Base-by-base conservation (phyloP, 2,329 filamentous ascomycete genomes). In the Exophiala alcalophila region DNA sequence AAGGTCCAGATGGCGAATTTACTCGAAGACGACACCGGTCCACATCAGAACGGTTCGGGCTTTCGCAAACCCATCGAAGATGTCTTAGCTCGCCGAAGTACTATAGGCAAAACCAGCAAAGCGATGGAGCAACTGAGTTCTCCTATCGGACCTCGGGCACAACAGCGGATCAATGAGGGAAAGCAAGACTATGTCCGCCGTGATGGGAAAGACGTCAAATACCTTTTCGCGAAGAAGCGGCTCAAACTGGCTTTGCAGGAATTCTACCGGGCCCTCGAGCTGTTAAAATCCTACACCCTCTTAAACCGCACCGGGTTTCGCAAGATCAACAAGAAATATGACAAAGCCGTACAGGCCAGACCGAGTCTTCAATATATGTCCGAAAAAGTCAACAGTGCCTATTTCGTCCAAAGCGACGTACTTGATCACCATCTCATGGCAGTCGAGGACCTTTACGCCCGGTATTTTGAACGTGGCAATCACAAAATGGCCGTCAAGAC, bases 271-370 rank as follows among this genome's bases (percentile, higher is more conserved):
- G 84, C 86, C 1, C 73, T 98, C 10, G 92, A 98, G 61, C 71
- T 97, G 31, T 74, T 98, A 46, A 97, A 96, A 67, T 86, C 87
- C 0, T 98, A 94, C 58, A 84, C 89, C 1, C 69, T 94, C 15
- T 73, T 96, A 10, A 98, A 98, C 63, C 79, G 88, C 34, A 95
- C 88, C 0, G 92, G 89, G 0, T 97, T 97, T 60, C 83, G 90
- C 21, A 98, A 98, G 65, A 88, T 98, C 61, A 96, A 94, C 67
- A 98, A 98, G 65, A 98, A 98, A 66, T 97, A 94, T 62, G 90
- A 97, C 72, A 98, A 97, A 68, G 80, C 84, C 2, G 80, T 89
- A 43, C 80, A 89, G 56, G 83, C 88, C 27, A 78, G 84, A 8
- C 87, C 87, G 0, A 77, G 83, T 0, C 77, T 85, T 59, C 78